A percentile compares a stretch with the other conserved stretches of the same genome.
These are phyloP conservation scores for Stemphylium lycopersici DNA, from an alignment of 2,329 filamentous ascomycete genomes.

Conservation along the genomic window DNA sequence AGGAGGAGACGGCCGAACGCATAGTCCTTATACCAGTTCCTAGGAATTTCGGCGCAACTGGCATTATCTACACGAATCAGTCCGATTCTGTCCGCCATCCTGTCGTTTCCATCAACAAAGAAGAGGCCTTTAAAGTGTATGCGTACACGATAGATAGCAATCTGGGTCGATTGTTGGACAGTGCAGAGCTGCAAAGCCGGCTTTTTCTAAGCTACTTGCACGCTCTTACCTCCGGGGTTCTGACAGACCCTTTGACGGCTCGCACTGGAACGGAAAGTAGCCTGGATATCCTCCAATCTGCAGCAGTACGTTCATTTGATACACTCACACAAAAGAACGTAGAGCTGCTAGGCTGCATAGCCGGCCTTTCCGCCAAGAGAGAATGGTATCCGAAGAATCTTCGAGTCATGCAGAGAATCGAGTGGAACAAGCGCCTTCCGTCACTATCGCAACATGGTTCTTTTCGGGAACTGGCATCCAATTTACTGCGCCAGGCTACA, in stretches of 20 bases:
- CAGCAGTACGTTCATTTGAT: conserved; percentile 57
- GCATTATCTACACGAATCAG: conserved; percentile 9
- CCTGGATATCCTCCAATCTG: conserved; percentile 56
- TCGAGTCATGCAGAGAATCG: conserved; percentile 52
- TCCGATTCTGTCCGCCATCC: conserved; percentile 7
- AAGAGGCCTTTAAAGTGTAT: conserved; percentile 41
- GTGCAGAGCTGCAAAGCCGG: conserved; percentile 59
- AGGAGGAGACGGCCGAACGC: conserved; percentile 29
- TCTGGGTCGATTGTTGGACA: conserved; percentile 59
- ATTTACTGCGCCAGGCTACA: conserved; percentile 33
- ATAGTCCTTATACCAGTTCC: conserved; percentile 46
- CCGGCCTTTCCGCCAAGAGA: conserved; percentile 43
- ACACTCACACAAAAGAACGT: conserved; percentile 36
- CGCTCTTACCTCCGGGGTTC: conserved; percentile 59
- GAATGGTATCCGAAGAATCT: conserved; percentile 53
- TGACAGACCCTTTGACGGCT: conserved; percentile 57
- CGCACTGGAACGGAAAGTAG: conserved; percentile 63
- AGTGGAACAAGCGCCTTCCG: conserved; percentile 52
- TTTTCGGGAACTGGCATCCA: conserved; percentile 28
- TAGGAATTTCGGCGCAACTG: conserved; percentile 7
- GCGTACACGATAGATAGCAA: conserved; percentile 57
- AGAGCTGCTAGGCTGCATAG: conserved; percentile 32
- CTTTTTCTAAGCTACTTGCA: conserved; percentile 61
- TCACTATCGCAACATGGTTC: conserved; percentile 39
- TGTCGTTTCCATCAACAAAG: conserved; percentile 23